Conservation (phyloP, 176 grass and related monocot genomes). For the Bromus sterilis region DNA sequence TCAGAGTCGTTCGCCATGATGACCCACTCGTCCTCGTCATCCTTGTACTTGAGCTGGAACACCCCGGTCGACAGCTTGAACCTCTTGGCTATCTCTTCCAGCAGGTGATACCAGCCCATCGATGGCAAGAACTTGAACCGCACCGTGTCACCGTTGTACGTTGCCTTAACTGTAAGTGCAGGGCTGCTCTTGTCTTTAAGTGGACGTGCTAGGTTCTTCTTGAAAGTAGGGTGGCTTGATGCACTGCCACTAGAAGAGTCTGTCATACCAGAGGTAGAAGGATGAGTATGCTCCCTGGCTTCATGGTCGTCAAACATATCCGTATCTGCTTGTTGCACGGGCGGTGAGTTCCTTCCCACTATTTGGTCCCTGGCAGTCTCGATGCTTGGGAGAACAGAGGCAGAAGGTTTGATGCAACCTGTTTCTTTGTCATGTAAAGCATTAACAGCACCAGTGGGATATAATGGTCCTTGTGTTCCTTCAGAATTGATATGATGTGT, state of each 20-base stretch:
- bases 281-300: slow-evolving; percentile 34
- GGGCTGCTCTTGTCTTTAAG: slow-evolving; percentile 7
- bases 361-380: background rate
- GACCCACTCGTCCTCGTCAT: slow-evolving; percentile 93
- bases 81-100: slow-evolving; percentile 77
- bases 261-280: slow-evolving; percentile 63
- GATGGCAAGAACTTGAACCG: slow-evolving; percentile 71
- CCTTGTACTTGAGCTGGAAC: slow-evolving; percentile 84
- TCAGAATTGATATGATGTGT: slow-evolving; percentile 4
- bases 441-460: background rate
- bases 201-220: slow-evolving; percentile 20
- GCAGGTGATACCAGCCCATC: slow-evolving; percentile 50
- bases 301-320: slow-evolving; percentile 25
- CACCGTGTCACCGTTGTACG: slow-evolving; percentile 74
- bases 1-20: slow-evolving; percentile 68
- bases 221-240: slow-evolving; percentile 62
- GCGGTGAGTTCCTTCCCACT: slow-evolving; percentile 2
- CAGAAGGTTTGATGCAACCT: background rate
- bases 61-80: slow-evolving; percentile 53
- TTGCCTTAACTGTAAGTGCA: slow-evolving; percentile 67
- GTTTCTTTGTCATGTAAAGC: background rate
- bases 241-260: slow-evolving; percentile 81
- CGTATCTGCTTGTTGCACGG: slow-evolving; percentile 22
- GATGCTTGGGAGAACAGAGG: background rate
- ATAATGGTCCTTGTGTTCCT: background rate